These are phyloP conservation scores for Sporothrix pallida DNA, from an alignment of 2,329 filamentous ascomycete genomes.

Conservation along the genomic window DNA sequence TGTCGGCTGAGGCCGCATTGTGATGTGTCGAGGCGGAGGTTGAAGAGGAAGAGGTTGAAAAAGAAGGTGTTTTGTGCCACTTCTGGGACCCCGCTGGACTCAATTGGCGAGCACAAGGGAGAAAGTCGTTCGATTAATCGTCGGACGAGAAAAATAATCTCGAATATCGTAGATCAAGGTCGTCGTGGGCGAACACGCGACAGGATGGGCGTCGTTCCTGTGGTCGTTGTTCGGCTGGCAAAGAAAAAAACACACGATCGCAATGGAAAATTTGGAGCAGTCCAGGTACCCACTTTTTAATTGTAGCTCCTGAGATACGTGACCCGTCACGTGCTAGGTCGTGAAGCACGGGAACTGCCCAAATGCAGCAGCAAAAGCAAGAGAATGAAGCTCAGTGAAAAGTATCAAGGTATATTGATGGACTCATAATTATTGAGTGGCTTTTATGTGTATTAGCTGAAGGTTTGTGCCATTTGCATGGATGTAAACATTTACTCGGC, in stretches of 20 bases:
- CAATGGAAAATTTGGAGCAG: slow-evolving; percentile 18
- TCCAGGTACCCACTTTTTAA: slow-evolving; percentile 23
- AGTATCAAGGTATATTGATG: background rate
- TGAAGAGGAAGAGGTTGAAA: background rate
- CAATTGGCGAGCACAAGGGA: background rate
- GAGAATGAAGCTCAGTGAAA: background rate
- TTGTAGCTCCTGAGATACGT: background rate
- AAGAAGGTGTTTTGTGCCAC: too few relatives aligned
- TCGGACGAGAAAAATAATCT: background rate
- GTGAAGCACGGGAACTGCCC: background rate
- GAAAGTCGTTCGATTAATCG: too few relatives aligned
- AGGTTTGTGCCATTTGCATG: too few relatives aligned
- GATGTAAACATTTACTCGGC: too few relatives aligned
- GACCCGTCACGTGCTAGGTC: background rate
- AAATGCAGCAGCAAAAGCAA: background rate
- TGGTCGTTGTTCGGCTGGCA: background rate
- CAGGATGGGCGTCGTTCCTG: background rate
- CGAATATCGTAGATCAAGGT: background rate
- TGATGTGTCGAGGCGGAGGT: background rate
- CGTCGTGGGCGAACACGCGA: slow-evolving; percentile 5
- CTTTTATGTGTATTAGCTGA: too few relatives aligned
- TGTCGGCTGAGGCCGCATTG: slow-evolving; percentile 28
- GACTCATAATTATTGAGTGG: background rate
- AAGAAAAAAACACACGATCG: slow-evolving; percentile 20
- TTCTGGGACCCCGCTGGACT: background rate